These are phyloP conservation scores for Populus tomentosa DNA, from an alignment of 441 rosid species.

Conservation along the genomic window DNA sequence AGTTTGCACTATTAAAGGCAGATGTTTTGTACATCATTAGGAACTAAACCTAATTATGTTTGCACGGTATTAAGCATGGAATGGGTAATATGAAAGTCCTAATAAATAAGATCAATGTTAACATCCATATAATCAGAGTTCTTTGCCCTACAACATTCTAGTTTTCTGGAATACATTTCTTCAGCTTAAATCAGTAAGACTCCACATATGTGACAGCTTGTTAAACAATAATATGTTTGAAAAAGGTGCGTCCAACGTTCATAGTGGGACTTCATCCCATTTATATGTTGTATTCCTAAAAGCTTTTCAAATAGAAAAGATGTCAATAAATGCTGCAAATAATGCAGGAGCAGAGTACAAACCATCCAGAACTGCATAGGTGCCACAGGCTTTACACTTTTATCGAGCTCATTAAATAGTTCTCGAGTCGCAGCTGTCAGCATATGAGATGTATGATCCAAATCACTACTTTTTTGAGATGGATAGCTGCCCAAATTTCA, in stretches of 20 bases:
- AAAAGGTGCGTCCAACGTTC: too few species aligned
- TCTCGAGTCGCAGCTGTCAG: constrained; percentile 87
- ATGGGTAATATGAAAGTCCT: not conserved
- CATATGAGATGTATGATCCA: constrained; percentile 88
- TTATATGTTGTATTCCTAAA: too few species aligned
- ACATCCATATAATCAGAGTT: not conserved
- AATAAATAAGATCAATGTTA: not conserved
- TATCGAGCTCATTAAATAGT: constrained; percentile 75
- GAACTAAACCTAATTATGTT: not conserved
- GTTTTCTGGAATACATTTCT: not conserved
- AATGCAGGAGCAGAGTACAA: constrained; percentile 17
- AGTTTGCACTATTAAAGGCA: not conserved
- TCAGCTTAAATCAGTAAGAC: not conserved
- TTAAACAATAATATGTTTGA: not conserved
- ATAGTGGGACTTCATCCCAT: not conserved
- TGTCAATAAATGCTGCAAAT: constrained; percentile 2
- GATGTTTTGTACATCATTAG: not conserved
- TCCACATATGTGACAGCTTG: not conserved
- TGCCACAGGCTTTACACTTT: constrained; percentile 80
- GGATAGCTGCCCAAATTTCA: constrained; percentile 49
- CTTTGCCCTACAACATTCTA: not conserved
- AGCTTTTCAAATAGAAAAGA: not conserved
- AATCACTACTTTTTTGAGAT: constrained; percentile 59
- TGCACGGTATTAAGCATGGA: not conserved
- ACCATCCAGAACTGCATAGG: constrained; percentile 98